These are phyloP conservation scores for Penicillium sp. DNA, from an alignment of 2,329 filamentous ascomycete species.

Conservation along the genomic window DNA sequence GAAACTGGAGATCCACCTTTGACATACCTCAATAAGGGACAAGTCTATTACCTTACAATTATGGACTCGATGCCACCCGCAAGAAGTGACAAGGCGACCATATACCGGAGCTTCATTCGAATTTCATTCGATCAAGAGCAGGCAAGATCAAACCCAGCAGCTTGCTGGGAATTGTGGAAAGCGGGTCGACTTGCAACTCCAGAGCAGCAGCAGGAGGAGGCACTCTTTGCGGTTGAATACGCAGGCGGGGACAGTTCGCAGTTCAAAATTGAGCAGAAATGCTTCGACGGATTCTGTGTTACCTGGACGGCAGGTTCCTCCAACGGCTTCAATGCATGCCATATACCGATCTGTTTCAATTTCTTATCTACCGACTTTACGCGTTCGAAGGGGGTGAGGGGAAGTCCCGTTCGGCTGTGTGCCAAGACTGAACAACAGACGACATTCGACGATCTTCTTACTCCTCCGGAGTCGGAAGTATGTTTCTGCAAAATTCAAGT, in stretches of 20 bases:
- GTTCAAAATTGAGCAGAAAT: constrained; percentile 68
- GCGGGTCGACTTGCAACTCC: neutral
- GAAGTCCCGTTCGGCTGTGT: constrained; percentile 85
- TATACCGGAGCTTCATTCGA: neutral
- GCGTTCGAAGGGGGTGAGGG: constrained; percentile 94
- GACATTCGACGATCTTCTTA: constrained; percentile 10
- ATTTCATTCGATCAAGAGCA: neutral
- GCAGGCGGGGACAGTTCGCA: constrained; percentile 65
- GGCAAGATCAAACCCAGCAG: neutral
- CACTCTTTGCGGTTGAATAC: constrained; percentile 70
- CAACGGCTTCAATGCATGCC: constrained; percentile 66
- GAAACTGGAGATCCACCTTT: neutral
- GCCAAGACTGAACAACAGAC: constrained; percentile 74
- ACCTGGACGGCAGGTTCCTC: constrained; percentile 68
- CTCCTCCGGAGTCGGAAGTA: constrained; percentile 57
- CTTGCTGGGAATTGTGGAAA: neutral
- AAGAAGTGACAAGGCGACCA: neutral
- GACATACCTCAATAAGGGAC: neutral
- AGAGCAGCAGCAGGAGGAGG: neutral
- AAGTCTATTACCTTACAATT: neutral
- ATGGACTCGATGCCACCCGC: neutral
- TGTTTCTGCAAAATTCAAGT: constrained; percentile 94
- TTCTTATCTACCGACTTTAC: constrained; percentile 98
- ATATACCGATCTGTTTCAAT: constrained; percentile 89
- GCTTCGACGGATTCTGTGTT: constrained; percentile 88